Evolutionary conservation across 805 yeast genomes (phyloP).

Genomic region (Metschnikowia henanensis): DNA sequence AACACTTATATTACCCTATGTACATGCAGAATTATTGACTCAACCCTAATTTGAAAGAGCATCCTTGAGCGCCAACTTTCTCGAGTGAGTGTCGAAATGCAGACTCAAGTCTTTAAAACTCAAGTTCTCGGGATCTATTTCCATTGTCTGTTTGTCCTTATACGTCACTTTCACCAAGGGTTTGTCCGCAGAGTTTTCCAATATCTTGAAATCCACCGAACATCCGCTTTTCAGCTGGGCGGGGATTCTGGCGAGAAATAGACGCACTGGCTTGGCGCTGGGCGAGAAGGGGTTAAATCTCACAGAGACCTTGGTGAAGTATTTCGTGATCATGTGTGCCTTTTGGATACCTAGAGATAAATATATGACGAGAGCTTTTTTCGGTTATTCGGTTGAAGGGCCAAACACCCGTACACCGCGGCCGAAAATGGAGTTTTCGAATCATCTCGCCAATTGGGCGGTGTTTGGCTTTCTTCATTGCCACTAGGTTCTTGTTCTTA

Average conservation of each 20-base stretch:
- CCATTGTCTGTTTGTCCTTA: slow-evolving; percentile 72
- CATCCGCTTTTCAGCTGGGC: slow-evolving; percentile 65
- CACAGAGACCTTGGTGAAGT: slow-evolving; percentile 74
- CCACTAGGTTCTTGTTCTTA: too few species aligned
- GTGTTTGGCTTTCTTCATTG: too few species aligned
- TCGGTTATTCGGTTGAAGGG: background rate
- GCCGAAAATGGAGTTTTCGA: too few species aligned
- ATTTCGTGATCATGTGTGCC: slow-evolving; percentile 78
- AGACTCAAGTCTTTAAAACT: slow-evolving; percentile 62
- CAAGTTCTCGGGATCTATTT: slow-evolving; percentile 60
- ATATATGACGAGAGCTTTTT: background rate
- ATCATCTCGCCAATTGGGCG: too few species aligned
- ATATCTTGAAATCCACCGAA: slow-evolving; percentile 58
- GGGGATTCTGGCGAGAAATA: slow-evolving; percentile 78
- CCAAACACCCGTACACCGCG: background rate
- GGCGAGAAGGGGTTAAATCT: slow-evolving; percentile 77
- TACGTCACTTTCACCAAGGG: slow-evolving; percentile 76
- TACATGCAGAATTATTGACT: background rate
- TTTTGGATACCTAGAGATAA: background rate
- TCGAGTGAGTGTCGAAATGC: slow-evolving; percentile 77
- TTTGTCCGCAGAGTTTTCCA: slow-evolving; percentile 40
- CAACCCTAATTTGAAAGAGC: slow-evolving; percentile 43
- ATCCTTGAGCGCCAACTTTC: slow-evolving; percentile 73
- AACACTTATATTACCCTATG: background rate
- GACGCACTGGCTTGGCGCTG: slow-evolving; percentile 72